Conservation (phyloP, 2,329 filamentous ascomycete species). For the Diaporthe caulivora region DNA sequence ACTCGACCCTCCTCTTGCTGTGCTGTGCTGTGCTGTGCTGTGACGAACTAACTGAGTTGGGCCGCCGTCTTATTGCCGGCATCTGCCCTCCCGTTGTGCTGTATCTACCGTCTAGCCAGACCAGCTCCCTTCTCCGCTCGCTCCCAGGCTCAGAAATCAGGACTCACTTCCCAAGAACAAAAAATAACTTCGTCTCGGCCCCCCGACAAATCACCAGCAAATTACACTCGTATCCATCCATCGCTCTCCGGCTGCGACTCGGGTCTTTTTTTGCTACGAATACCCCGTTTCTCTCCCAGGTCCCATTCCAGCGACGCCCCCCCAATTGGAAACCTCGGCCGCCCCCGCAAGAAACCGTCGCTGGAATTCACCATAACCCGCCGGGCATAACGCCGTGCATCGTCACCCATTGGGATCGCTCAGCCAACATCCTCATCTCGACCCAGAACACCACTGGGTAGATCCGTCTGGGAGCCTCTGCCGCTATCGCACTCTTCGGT, state of each 20-base stretch:
- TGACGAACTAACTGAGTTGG: conserved; percentile 21
- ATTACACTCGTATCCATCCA: conserved; percentile 24
- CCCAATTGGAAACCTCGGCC: conserved; percentile 20
- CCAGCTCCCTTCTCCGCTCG: not conserved
- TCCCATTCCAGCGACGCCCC: not conserved
- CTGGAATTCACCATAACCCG: conserved; percentile 11
- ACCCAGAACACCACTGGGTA: conserved; percentile 12
- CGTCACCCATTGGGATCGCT: conserved; percentile 14
- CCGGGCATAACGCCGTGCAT: conserved; percentile 17
- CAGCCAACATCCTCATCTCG: conserved; percentile 11
- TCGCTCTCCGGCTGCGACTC: conserved; percentile 23
- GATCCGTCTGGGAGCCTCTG: conserved; percentile 5
- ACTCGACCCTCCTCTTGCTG: not conserved
- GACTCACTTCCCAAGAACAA: not conserved
- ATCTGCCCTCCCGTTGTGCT: not conserved
- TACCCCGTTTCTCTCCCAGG: conserved; percentile 10
- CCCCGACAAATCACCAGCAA: conserved; percentile 19
- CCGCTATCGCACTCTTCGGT: conserved; percentile 33
- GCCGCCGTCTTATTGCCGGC: conserved; percentile 30
- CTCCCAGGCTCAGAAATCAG: not conserved
- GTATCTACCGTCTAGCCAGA: conserved; percentile 1
- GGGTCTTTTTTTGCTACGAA: conserved; percentile 26
- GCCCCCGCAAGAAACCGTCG: conserved; percentile 28
- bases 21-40: not conserved
- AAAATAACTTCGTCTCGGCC: conserved; percentile 5